Percentiles rank a stretch among this genome's conserved stretches.
These are phyloP conservation scores for Chiua virens DNA, from an alignment of 768 basidiomycete genomes.

Conservation along the genomic window DNA sequence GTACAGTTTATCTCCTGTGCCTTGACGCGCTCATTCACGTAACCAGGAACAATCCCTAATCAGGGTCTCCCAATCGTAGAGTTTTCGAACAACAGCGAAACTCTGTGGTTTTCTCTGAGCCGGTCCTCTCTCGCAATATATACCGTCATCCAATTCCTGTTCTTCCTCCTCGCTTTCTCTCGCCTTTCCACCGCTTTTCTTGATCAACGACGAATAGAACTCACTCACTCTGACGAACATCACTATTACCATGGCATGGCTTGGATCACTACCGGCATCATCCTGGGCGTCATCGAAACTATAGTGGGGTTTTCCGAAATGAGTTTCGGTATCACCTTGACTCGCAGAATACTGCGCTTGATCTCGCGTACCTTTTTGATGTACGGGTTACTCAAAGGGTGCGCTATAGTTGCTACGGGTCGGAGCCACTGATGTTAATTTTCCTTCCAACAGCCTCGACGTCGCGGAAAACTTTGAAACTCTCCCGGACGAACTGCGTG, in stretches of 20 bases:
- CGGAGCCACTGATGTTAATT: neutral
- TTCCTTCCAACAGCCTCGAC: constrained; percentile 44
- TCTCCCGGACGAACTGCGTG: constrained; percentile 41
- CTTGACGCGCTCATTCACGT: neutral
- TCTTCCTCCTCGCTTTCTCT: constrained; percentile 59
- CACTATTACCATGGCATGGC: constrained; percentile 56
- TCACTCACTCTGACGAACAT: constrained; percentile 42
- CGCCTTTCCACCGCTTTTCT: constrained; percentile 53
- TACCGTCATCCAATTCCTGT: constrained; percentile 53
- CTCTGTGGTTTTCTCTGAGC: constrained; percentile 58
- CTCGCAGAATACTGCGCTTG: constrained; percentile 59
- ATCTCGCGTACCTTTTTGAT: constrained; percentile 53
- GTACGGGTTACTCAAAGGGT: constrained; percentile 72
- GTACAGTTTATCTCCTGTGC: constrained; percentile 30
- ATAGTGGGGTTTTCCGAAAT: constrained; percentile 59
- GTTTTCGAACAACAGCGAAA: constrained; percentile 38
- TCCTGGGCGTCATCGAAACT: constrained; percentile 65
- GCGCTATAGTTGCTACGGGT: constrained; percentile 18
- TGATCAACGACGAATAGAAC: constrained; percentile 53
- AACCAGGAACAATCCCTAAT: constrained; percentile 8
- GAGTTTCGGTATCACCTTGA: constrained; percentile 52
- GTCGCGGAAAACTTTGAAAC: constrained; percentile 50
- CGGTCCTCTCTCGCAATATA: constrained; percentile 60
- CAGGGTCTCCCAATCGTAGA: constrained; percentile 34
- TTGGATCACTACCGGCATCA: constrained; percentile 63